Evolutionary conservation across 2,329 filamentous ascomycete species (phyloP).

Genomic region (Verticillium alfalfae): DNA sequence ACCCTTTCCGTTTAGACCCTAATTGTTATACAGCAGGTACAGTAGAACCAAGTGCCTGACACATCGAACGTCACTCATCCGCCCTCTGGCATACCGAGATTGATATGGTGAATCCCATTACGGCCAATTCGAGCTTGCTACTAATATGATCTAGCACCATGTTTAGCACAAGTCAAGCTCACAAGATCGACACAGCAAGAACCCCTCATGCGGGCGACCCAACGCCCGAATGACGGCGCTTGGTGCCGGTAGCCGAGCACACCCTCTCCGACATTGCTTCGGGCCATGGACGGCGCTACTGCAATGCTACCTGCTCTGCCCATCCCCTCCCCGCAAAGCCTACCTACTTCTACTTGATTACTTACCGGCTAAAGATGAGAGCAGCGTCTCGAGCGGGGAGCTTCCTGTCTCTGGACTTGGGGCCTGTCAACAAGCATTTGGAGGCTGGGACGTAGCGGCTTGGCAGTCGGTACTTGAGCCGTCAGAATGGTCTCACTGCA

Average conservation of each 20-base stretch:
- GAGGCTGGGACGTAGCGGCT: neutral
- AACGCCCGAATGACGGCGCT: neutral
- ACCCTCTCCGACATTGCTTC: neutral
- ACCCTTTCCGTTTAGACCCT: no score
- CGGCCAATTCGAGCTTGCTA: no score
- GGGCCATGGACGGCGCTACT: neutral
- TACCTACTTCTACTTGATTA: no score
- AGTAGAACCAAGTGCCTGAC: no score
- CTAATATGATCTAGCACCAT: no score
- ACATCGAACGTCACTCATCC: no score
- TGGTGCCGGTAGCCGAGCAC: neutral
- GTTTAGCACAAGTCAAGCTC: neutral
- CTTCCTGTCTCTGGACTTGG: neutral
- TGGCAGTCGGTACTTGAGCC: neutral
- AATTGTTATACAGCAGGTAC: no score
- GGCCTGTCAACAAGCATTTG: neutral
- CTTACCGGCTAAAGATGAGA: neutral
- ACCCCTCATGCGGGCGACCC: neutral
- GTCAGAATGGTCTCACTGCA: neutral
- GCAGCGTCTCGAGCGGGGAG: neutral
- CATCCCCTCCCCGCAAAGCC: neutral
- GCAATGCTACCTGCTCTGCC: neutral
- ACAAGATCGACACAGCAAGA: neutral
- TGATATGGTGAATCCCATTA: no score
- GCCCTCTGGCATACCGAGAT: no score